Base-by-base conservation (phyloP, 2,329 filamentous ascomycete genomes). In the Colletotrichum lupini region DNA sequence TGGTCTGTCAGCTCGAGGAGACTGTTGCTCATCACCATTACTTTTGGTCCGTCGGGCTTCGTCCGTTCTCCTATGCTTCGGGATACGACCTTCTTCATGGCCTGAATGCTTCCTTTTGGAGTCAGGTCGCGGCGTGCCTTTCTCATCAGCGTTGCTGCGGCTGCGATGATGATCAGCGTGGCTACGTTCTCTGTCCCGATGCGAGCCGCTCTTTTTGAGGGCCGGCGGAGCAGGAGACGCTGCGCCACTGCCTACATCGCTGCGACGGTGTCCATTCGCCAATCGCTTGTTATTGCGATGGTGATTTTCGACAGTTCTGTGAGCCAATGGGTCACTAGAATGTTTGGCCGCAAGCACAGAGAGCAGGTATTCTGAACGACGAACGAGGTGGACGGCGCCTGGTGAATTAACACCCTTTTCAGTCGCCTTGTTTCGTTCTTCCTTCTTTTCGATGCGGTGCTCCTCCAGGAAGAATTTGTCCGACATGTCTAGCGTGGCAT, bases 381-480 rank as follows among this genome's bases (percentile, higher is more conserved):
- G 94, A 67, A 98, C 96, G 57, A 99, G 91, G 81, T 99, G 97
- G 32, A 99, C 97, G 26, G 97, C 96, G n/a, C 97, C 97, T 4
- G 97, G 97, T 3, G 96, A 97, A 79, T 97, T 97, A 46, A 94
- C 94, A 74, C 92, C 92, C 78, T 94, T 95, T 69, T 92, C 93
- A 22, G 94, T 92, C 19, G 86, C 90, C 78, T 95, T 94, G 79
- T 88, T 93, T 46, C 97, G 93, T 82, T 98, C 95, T 78, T 97
- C 95, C 81, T 98, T 98, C 85, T 97, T 97, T 82, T 97, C 97
- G 22, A 98, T 96, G n/a, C 96, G 93, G 81, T 98, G 95, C 82
- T 99, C 97, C 81, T 99, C 97, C 1, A 99, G 85, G 85, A 97
- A 99, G 81, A 98, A 94, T 80, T 98, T 98, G 78, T 98, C 95